Evolutionary conservation across 2,329 filamentous ascomycete genomes (phyloP).

Genomic region (Sarocladium oryzae): DNA sequence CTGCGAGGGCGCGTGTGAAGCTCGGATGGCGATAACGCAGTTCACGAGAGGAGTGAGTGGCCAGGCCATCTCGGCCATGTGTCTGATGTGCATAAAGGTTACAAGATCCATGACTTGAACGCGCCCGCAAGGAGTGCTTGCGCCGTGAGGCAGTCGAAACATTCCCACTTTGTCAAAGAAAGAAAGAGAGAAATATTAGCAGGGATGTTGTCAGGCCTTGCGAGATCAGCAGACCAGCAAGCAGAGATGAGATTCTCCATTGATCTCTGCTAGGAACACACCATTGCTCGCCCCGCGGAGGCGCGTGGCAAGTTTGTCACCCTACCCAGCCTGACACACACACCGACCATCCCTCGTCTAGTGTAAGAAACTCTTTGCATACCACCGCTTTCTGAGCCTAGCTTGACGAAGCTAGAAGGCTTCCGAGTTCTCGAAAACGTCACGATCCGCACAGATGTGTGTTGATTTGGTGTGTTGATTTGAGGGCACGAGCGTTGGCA

Average conservation of each 20-base stretch:
- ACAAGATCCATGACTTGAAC: not conserved
- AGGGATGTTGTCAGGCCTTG: no score
- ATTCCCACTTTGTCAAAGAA: no score
- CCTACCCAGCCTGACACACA: not conserved
- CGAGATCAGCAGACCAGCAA: no score
- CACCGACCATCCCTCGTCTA: not conserved
- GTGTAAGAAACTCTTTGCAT: not conserved
- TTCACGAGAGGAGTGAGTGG: no score
- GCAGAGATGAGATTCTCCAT: no score
- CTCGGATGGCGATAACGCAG: no score
- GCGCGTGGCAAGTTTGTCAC: not conserved
- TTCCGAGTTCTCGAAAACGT: constrained; percentile 2
- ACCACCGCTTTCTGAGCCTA: not conserved
- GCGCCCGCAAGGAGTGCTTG: not conserved
- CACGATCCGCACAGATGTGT: not conserved
- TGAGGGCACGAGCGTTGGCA: no score
- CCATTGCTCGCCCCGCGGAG: not conserved
- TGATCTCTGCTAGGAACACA: not conserved
- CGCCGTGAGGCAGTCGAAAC: not conserved
- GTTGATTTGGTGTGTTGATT: not conserved
- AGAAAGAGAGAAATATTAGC: no score
- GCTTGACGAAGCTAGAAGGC: not conserved
- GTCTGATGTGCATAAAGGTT: not conserved
- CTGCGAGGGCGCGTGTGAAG: no score
- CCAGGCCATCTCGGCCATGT: not conserved